Percentiles rank a stretch among this genome's conserved stretches.
phyloP scores from a whole-genome alignment of 2,329 filamentous ascomycete species.

The Corinectria fuckeliana region DNA sequence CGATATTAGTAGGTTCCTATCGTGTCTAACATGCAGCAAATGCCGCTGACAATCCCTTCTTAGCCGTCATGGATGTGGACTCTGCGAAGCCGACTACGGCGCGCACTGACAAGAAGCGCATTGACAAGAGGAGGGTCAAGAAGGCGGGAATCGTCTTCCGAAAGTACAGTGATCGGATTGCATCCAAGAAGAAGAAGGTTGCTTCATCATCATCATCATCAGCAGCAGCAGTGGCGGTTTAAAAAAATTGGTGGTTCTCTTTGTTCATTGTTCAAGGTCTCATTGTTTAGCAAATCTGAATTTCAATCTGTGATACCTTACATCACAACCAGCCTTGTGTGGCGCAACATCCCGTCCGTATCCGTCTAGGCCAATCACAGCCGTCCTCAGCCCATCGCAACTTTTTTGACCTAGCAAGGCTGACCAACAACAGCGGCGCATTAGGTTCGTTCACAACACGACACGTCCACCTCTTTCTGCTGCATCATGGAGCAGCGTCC shows the following conservation, averaged over 20 bases:
- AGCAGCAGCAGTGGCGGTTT: constrained; percentile 18
- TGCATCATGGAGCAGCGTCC: constrained; percentile 11
- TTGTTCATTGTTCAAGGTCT: constrained; percentile 10
- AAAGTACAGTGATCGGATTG: constrained; percentile 60
- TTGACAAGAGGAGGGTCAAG: constrained; percentile 64
- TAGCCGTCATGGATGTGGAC: constrained; percentile 67
- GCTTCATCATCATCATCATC: background rate
- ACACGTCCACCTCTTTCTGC: constrained; percentile 35
- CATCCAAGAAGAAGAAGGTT: constrained; percentile 51
- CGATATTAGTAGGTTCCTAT: constrained; percentile 33
- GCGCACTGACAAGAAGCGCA: constrained; percentile 55
- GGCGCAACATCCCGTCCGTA: constrained; percentile 23
- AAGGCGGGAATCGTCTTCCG: constrained; percentile 66
- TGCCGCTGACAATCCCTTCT: background rate
- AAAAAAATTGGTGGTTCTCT: constrained; percentile 11
- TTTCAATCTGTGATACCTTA: constrained; percentile 37
- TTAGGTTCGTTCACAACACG: constrained; percentile 33
- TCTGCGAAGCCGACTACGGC: constrained; percentile 48
- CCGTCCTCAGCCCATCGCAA: constrained; percentile 2
- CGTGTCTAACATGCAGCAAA: constrained; percentile 7
- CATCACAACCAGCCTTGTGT: constrained; percentile 37
- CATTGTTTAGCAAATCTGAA: constrained; percentile 34
- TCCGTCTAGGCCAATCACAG: constrained; percentile 26
- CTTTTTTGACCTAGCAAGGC: constrained; percentile 36
- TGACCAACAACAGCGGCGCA: constrained; percentile 21